A percentile compares a stretch with the other conserved stretches of the same genome.
Evolutionary conservation across 306 rosid genomes (phyloP).

Genomic region (Mimosa pudica): DNA sequence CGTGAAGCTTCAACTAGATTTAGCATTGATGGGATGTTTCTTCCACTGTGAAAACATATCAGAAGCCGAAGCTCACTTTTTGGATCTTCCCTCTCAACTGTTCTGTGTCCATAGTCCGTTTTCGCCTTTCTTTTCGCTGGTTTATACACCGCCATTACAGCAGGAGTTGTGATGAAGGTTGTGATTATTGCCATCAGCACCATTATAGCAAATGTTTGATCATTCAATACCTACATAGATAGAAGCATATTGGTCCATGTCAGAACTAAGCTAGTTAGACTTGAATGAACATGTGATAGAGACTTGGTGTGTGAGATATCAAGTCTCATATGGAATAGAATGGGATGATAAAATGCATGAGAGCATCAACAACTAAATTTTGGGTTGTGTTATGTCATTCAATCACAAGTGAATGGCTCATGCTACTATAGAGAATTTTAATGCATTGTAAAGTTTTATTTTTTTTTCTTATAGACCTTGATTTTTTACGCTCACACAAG

Average conservation of each 20-base stretch:
- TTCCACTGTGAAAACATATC: slow-evolving; percentile 55
- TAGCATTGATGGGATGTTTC: slow-evolving; percentile 59
- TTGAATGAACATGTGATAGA: neutral
- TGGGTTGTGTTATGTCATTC: no score
- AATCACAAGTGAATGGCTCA: no score
- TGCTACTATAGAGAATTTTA: no score
- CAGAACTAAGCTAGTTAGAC: neutral
- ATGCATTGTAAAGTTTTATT: no score
- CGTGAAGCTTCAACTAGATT: slow-evolving; percentile 68
- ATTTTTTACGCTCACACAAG: no score
- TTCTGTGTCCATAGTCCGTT: slow-evolving; percentile 47
- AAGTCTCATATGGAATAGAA: no score
- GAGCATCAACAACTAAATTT: no score
- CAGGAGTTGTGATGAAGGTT: slow-evolving; percentile 73
- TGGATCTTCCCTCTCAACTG: slow-evolving; percentile 44
- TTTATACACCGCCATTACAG: slow-evolving; percentile 55
- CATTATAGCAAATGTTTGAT: slow-evolving; percentile 76
- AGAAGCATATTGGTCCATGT: no score
- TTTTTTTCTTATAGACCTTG: no score
- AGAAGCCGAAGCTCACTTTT: slow-evolving; percentile 53
- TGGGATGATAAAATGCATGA: no score
- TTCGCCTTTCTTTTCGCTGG: slow-evolving; percentile 45
- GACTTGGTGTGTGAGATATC: no score
- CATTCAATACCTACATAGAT: slow-evolving; percentile 61
- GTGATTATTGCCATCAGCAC: slow-evolving; percentile 78